Conservation (phyloP, 2,329 filamentous ascomycete species). For the Zelopaecilomyces penicillatus region DNA sequence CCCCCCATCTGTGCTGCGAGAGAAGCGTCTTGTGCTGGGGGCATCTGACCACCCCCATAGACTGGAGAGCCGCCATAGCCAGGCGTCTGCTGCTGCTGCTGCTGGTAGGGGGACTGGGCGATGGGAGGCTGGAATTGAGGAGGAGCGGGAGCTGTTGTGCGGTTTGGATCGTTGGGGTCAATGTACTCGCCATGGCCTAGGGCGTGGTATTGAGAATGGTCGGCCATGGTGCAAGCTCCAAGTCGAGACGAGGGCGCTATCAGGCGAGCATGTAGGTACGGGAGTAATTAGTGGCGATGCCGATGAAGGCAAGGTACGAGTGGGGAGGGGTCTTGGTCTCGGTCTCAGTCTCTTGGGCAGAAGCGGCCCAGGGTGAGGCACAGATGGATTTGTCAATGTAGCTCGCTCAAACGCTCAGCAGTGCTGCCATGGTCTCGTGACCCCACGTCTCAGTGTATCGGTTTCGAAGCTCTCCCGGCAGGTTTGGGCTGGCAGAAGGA, state of each 20-base stretch:
- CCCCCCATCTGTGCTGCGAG: slow-evolving; percentile 69
- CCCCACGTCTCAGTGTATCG: slow-evolving; percentile 2
- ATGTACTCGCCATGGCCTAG: slow-evolving; percentile 47
- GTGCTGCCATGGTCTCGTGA: slow-evolving; percentile 11
- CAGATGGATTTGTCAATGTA: too few species aligned
- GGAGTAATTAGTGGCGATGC: not conserved
- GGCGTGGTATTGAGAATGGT: slow-evolving; percentile 47
- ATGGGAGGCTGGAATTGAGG: slow-evolving; percentile 50
- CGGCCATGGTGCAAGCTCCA: slow-evolving; percentile 35
- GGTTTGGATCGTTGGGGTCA: slow-evolving; percentile 47
- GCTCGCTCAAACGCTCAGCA: slow-evolving; percentile 8
- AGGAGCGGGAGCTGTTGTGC: slow-evolving; percentile 40
- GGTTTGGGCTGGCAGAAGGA: too few species aligned
- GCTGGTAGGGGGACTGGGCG: slow-evolving; percentile 47
- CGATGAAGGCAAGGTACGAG: not conserved
- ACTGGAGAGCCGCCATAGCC: slow-evolving; percentile 22
- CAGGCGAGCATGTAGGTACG: slow-evolving; percentile 16
- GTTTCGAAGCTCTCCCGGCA: too few species aligned
- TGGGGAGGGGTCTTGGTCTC: slow-evolving; percentile 7
- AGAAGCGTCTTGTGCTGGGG: slow-evolving; percentile 35
- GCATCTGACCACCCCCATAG: slow-evolving; percentile 26
- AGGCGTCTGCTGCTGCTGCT: slow-evolving; percentile 18
- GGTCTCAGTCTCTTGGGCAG: too few species aligned
- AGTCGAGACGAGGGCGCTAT: slow-evolving; percentile 11
- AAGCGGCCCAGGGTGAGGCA: too few species aligned